These are phyloP conservation scores for Boletus rubroflammeus DNA, from an alignment of 768 basidiomycete genomes.

Conservation along the genomic window DNA sequence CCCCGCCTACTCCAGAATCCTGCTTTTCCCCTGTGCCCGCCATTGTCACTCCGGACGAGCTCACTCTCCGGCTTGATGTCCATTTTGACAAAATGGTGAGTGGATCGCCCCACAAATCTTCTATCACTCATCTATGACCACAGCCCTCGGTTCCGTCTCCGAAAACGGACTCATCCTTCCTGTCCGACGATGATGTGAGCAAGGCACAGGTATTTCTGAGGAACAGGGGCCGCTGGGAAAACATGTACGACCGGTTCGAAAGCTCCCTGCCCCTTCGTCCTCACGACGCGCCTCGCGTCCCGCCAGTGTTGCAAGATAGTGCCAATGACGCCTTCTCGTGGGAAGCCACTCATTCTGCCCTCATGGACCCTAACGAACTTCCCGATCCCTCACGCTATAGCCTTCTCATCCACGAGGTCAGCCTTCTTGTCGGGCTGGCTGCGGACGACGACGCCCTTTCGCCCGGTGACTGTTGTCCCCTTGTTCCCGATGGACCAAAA, in stretches of 20 bases:
- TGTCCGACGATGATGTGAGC: conserved; percentile 13
- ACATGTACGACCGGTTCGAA: conserved; percentile 6
- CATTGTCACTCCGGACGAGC: conserved; percentile 15
- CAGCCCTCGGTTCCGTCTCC: not conserved
- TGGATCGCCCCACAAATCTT: not conserved
- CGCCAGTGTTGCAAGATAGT: not conserved
- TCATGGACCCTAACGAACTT: not conserved
- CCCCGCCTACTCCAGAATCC: conserved; percentile 21
- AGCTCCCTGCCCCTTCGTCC: conserved; percentile 6
- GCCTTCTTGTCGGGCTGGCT: conserved; percentile 31
- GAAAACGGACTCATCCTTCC: not conserved
- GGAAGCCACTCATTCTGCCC: conserved; percentile 9
- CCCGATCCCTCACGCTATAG: conserved; percentile 24
- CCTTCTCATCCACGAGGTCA: conserved; percentile 30
- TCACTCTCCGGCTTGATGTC: conserved; percentile 6
- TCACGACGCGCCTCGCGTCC: not conserved
- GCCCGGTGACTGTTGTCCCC: not conserved
- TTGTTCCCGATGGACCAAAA: not conserved
- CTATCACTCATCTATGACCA: conserved; percentile 1
- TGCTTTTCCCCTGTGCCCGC: conserved; percentile 4
- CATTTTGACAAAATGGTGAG: conserved; percentile 4
- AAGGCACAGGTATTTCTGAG: conserved; percentile 15
- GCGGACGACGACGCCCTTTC: conserved; percentile 14
- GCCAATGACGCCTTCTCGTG: conserved; percentile 13
- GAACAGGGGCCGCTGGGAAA: conserved; percentile 10